Evolutionary conservation across 441 rosid species (phyloP), one percentile per base, ranked within the genome.

Genomic region (Pelargonium myrrhifolium): DNA sequence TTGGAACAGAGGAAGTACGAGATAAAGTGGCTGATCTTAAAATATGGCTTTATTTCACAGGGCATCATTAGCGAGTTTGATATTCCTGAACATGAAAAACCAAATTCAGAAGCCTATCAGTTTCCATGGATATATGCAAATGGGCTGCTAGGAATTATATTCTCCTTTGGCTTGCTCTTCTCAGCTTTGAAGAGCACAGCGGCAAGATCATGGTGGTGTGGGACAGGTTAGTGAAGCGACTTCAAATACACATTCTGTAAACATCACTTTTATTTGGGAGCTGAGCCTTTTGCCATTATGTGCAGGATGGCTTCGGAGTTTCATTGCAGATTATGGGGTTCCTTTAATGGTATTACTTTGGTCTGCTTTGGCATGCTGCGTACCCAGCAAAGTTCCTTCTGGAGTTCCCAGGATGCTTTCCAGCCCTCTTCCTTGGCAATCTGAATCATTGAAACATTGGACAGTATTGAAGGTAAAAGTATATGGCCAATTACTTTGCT

Each of bases 311-410:
- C 62, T 92, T 68, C 83, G 96, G 65, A 69, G 93, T 62, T 80
- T 88, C 56, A 76, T 80, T 12, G 90, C 93, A 26, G 98, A 92
- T 68, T 89, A 92, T 64, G 98, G 96, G 64, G 90, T 87, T 71
- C 91, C 95, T 18, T 72, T 88, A 12, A 87, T 87, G 91, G 93
- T 92, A 58, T 72, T 92, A 68, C 24, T 84, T 58, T 92, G 92
- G 92, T 78, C 94, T 1, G 82, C 78, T 58, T 22, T 88, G 69
- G 86, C 96, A 18, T 87, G 74, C 72, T 56, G 71, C 15, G 75
- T 76, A 28, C 93, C 96, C 1, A 68, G 65, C 7, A 60, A 75
- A 66, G 82, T 92, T 73, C 89, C 89, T 42, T 17, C 76, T 39
- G 96, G 85, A 59, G 86, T 92, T 79, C 98, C 98, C 0, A 84